phyloP scores from a whole-genome alignment of 208 protist genomes.

The Leishmania arabica region DNA sequence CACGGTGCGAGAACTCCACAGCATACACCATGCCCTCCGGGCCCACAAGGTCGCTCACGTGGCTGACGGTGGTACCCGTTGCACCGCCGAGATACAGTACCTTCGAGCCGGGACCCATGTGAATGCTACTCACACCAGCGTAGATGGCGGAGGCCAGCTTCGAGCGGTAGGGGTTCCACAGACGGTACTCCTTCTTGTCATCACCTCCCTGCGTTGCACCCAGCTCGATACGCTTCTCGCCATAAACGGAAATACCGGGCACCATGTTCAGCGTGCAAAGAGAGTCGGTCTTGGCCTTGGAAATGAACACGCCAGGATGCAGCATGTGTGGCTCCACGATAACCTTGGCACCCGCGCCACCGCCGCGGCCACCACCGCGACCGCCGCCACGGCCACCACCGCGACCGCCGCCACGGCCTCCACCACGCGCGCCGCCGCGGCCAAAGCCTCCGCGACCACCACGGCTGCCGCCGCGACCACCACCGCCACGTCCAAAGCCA shows the following conservation, averaged over 20 bases:
- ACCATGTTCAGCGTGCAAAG: constrained; percentile 98
- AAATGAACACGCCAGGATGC: constrained; percentile 98
- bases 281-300: constrained; percentile 98
- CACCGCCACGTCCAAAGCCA: constrained; percentile 20
- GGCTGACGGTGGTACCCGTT: constrained; percentile 99
- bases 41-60: constrained; percentile 99
- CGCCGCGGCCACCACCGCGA: constrained; percentile 50
- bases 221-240: constrained; percentile 98
- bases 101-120: constrained; percentile 98
- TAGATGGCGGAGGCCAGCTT: constrained; percentile 99
- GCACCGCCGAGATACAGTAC: constrained; percentile 99
- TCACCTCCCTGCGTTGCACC: constrained; percentile 79
- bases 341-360: constrained; percentile 95
- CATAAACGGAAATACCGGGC: constrained; percentile 99
- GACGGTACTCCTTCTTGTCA: constrained; percentile 99
- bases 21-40: constrained; percentile 99
- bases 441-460: constrained; percentile 34
- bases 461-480: neutral
- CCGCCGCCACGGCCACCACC: constrained; percentile 55
- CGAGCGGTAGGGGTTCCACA: constrained; percentile 99
- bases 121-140: constrained; percentile 98
- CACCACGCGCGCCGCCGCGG: constrained; percentile 34
- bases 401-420: constrained; percentile 38
- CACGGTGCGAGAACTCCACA: constrained; percentile 99
- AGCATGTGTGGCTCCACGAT: constrained; percentile 97